Base-by-base conservation (phyloP, 163 green algal species). In the Smithsoniella earleae region DNA sequence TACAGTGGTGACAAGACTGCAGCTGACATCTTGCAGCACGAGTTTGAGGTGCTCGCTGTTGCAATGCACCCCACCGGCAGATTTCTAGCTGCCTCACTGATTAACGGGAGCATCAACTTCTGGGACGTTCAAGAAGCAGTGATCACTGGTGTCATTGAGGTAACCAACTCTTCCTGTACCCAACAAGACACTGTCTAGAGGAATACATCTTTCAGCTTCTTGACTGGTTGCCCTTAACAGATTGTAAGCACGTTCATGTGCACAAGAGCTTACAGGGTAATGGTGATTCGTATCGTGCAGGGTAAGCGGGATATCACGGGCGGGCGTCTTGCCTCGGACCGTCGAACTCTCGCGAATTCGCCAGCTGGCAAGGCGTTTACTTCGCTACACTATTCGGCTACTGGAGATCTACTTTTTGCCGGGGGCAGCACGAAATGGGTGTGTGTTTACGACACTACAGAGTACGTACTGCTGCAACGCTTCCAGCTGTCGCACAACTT, bases 41-140 rank as follows among this genome's bases (percentile, higher is more conserved):
- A 69, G 13, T 88, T 95, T 66, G 94, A 98, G 44, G 92, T 97
- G 74, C 79, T 98, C 74, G 87, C 90, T 1, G 64, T 75, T 28
- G 36, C 3, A 65, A 64, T 44, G 6, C 28, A 45, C 2, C 36
- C 66, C 36, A 62, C 36, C 37, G 43, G 37, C 66, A 36, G 64
- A 8, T 75, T 6, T 1, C 79, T 98, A 66, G 90, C 90, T 1
- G 79, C 66, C 16, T 75, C 86, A 49, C 96, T 93, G 2, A 84
- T 98, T n/a, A 92, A 98, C 75, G 94, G 92, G 4, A 78, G 89
- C 66, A 91, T 98, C 66, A 87, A 90, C 74, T 77, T 98, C 22
- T 98, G 94, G 94, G 86, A 98, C 81, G 82, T 91, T 3, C 76
- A 87, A 18, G 91, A 96, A 43, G 91, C 77, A 18, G 79, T 83